Percentiles rank a stretch among this genome's conserved stretches.
phyloP scores from a whole-genome alignment of 495 filamentous ascomycete genomes.

The Trichocladium uniseriatum region DNA sequence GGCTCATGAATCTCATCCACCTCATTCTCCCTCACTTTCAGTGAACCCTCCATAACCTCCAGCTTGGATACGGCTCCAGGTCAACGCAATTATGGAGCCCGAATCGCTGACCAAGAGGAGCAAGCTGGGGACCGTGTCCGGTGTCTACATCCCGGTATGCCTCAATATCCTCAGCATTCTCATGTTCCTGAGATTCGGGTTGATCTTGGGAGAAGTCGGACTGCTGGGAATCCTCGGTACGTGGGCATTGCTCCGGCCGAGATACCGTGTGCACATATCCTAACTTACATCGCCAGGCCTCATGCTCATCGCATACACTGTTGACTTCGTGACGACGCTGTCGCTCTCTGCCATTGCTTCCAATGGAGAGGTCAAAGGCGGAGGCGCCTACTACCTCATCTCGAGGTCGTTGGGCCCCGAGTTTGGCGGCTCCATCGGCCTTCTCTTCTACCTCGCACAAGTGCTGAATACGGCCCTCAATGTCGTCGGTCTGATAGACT shows the following conservation, averaged over 20 bases:
- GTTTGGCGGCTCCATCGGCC: constrained; percentile 82
- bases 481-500: constrained; percentile 78
- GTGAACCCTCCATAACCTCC: neutral
- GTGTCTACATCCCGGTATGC: constrained; percentile 78
- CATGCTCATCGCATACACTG: constrained; percentile 59
- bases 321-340: constrained; percentile 77
- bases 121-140: constrained; percentile 67
- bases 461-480: constrained; percentile 86
- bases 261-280: neutral
- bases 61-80: too few relatives aligned
- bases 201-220: constrained; percentile 70
- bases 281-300: constrained; percentile 42
- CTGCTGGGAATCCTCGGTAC: constrained; percentile 71
- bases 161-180: constrained; percentile 88
- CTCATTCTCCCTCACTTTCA: neutral
- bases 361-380: constrained; percentile 81
- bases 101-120: constrained; percentile 27
- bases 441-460: constrained; percentile 81
- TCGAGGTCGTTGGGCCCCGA: constrained; percentile 80
- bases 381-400: constrained; percentile 83
- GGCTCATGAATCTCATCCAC: neutral
- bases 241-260: neutral
- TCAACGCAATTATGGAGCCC: constrained; percentile 24
- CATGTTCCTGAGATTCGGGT: constrained; percentile 81
- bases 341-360: constrained; percentile 83